Base-by-base conservation (phyloP, 2,329 filamentous ascomycete species). In the Fusarium anthophilum region DNA sequence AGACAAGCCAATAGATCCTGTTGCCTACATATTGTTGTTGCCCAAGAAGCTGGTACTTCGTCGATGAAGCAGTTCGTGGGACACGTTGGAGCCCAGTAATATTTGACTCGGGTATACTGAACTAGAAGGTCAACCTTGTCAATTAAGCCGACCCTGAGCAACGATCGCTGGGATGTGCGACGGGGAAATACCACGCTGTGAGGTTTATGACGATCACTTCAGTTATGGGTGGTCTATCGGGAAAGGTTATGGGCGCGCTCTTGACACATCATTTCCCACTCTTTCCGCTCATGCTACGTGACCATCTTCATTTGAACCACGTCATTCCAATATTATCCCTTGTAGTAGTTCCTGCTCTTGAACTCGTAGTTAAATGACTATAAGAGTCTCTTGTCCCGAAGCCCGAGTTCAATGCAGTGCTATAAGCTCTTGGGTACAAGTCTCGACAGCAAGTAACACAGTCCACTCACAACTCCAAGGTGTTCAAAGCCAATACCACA, bases 231-330 rank as follows among this genome's bases (percentile, higher is more conserved):
- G 1, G 3, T 35, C 44, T 9, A 3, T 47, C 44, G 24, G 24
- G 4, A 47, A 47, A 47, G 1, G 1, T 28, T 5, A 47, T 20
- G 24, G 24, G 5, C 5, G 18, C 5, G 6, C 5, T 0, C 12
- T 28, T 1, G 0, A 47, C 44, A 10, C 7, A 14, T 28, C 2
- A 10, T 14, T 28, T 14, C 7, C 24, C 24, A 5, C 5, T 20
- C 18, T 20, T 20, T 20, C 5, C 8, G 18, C 17, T 47, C 24
- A 14, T 28, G 24, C 32, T 35, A 35, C 32, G 32, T 35, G 32
- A 1, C 2, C 32, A 35, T 35, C 32, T 1, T 35, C 32, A 35
- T 35, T 35, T 6, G 6, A 15, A 15, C 1, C 32, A 0, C 6
- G 6, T 35, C 32, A 2, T 15, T 35, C 3, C 32, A 2, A 35